Percentiles rank a stretch among this genome's conserved stretches.
Conservation (phyloP, 768 basidiomycete species). For the Trametes punicea region DNA sequence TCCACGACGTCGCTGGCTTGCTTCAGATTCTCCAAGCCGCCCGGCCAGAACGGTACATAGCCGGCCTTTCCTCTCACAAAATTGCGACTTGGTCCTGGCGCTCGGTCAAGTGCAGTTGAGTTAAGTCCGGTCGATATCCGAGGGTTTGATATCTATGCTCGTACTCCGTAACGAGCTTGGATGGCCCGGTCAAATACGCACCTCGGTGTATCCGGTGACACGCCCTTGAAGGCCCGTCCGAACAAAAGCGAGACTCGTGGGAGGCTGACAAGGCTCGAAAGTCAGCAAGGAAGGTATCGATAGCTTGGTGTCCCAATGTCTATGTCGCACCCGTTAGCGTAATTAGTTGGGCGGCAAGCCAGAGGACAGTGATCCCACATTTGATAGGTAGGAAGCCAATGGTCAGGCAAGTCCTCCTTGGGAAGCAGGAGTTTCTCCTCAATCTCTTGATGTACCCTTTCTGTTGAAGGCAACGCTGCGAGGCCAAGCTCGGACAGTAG, state of each 20-base stretch:
- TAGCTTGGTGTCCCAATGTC: constrained; percentile 68
- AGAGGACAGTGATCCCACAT: constrained; percentile 48
- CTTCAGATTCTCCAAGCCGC: constrained; percentile 64
- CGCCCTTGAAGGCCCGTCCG: constrained; percentile 77
- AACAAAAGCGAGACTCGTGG: constrained; percentile 70
- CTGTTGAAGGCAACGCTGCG: constrained; percentile 50
- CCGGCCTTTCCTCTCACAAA: constrained; percentile 95
- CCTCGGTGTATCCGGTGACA: constrained; percentile 81
- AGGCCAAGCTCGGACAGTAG: constrained; percentile 60
- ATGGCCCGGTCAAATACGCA: constrained; percentile 28
- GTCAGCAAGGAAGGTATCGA: constrained; percentile 62
- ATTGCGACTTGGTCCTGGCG: constrained; percentile 70
- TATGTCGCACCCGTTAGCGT: constrained; percentile 31
- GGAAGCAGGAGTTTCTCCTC: constrained; percentile 76
- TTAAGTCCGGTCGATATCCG: constrained; percentile 67
- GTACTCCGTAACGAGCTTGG: no score
- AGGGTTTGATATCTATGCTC: constrained; percentile 50
- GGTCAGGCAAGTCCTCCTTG: constrained; percentile 56
- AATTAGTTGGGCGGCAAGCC: not conserved
- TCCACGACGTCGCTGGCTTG: constrained; percentile 31
- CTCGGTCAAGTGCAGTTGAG: constrained; percentile 82
- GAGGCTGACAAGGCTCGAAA: constrained; percentile 66
- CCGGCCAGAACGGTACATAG: constrained; percentile 91
- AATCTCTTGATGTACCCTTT: constrained; percentile 62
- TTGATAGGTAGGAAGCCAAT: constrained; percentile 82